Evolutionary conservation across 768 basidiomycete genomes (phyloP).

Genomic region (Rhizopogon sp.): DNA sequence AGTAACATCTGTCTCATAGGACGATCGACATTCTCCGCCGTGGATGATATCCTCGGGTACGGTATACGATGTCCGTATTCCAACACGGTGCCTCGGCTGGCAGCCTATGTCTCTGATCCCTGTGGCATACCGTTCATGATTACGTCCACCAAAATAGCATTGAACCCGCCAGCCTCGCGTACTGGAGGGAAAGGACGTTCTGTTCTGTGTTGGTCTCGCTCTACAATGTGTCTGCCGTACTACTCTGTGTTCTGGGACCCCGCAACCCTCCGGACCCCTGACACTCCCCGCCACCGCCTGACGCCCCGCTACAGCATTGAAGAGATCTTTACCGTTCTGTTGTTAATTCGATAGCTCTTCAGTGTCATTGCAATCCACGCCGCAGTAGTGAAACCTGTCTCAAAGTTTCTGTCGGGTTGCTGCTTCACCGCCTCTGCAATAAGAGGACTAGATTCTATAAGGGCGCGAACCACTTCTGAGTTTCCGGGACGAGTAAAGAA

Average conservation of each 20-base stretch:
- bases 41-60: too few relatives aligned
- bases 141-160: neutral
- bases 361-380: conserved; percentile 39
- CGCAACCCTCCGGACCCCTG: too few relatives aligned
- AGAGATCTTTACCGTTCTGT: conserved; percentile 29
- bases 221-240: too few relatives aligned
- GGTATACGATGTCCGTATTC: too few relatives aligned
- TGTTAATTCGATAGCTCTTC: conserved; percentile 35
- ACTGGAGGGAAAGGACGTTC: too few relatives aligned
- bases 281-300: too few relatives aligned
- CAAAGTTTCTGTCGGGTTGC: conserved; percentile 31
- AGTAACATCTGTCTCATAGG: too few relatives aligned
- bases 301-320: too few relatives aligned
- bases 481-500: conserved; percentile 65
- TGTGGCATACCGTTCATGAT: conserved; percentile 1
- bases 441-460: conserved; percentile 44
- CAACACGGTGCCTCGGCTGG: conserved; percentile 26
- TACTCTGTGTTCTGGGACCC: too few relatives aligned
- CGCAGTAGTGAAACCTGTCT: conserved; percentile 30
- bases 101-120: conserved; percentile 27
- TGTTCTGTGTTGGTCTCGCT: too few relatives aligned
- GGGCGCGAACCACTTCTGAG: conserved; percentile 42
- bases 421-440: conserved; percentile 39
- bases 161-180: too few relatives aligned
- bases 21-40: too few relatives aligned